A percentile compares a stretch with the other conserved stretches of the same genome.
phyloP scores from a whole-genome alignment of 768 basidiomycete genomes.

The Agrocybe praecox region DNA sequence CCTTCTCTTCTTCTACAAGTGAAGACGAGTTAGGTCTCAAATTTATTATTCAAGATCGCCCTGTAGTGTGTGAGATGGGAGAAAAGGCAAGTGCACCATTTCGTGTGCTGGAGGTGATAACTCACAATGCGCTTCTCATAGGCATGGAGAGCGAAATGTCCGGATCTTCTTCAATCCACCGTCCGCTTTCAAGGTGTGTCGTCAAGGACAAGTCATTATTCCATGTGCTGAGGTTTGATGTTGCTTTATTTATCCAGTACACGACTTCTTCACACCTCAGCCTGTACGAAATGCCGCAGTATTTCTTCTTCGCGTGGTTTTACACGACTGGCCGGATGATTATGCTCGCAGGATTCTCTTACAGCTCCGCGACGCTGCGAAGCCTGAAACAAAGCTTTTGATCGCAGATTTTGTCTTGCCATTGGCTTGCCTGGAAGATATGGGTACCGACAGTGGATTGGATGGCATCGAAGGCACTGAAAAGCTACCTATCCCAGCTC shows the following conservation, averaged over 20 bases:
- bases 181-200: conserved; percentile 54
- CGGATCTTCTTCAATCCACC: conserved; percentile 55
- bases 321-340: conserved; percentile 80
- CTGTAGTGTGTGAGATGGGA: conserved; percentile 59
- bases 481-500: conserved; percentile 54
- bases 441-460: conserved; percentile 23
- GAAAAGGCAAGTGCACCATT: conserved; percentile 37
- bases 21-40: conserved; percentile 30
- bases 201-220: no score
- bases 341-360: conserved; percentile 49
- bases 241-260: conserved; percentile 37
- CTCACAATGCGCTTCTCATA: conserved; percentile 10
- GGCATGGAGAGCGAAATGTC: conserved; percentile 63
- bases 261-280: conserved; percentile 79
- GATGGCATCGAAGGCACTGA: conserved; percentile 54
- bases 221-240: no score
- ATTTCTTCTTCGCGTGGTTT: conserved; percentile 69
- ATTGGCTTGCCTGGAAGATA: conserved; percentile 63
- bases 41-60: conserved; percentile 65
- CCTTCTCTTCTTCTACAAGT: conserved; percentile 29
- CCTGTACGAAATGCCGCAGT: conserved; percentile 55
- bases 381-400: conserved; percentile 59
- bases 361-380: conserved; percentile 46
- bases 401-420: conserved; percentile 76
- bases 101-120: neutral